phyloP scores from a whole-genome alignment of 176 grass and related monocot species.

The Alloteropsis semialata region DNA sequence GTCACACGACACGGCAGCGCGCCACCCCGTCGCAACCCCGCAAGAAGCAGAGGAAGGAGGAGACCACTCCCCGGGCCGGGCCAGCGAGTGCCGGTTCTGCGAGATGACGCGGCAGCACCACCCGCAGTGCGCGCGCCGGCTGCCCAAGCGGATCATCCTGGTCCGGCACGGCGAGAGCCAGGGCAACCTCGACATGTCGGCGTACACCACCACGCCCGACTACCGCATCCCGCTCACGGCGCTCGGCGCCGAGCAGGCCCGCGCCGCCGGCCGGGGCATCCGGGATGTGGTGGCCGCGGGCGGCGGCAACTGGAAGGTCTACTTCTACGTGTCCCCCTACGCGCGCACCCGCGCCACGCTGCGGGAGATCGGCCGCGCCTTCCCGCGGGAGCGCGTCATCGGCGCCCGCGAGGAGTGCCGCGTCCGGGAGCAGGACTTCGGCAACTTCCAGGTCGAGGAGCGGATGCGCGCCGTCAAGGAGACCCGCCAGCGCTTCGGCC shows the following conservation, averaged over 20 bases:
- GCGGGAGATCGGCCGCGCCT: constrained; percentile 69
- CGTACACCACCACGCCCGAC: constrained; percentile 91
- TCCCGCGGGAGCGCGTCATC: constrained; percentile 69
- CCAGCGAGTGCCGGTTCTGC: constrained; percentile 29
- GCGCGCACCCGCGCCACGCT: constrained; percentile 83
- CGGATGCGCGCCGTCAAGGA: constrained; percentile 90
- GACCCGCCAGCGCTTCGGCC: constrained; percentile 68
- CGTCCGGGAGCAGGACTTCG: constrained; percentile 96
- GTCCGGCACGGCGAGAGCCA: constrained; percentile 96
- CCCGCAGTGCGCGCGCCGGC: constrained; percentile 32
- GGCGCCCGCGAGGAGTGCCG: constrained; percentile 94
- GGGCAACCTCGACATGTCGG: constrained; percentile 89
- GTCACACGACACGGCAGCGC: constrained; percentile 1
- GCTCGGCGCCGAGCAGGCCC: constrained; percentile 66
- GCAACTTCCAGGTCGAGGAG: constrained; percentile 97
- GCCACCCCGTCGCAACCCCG: not conserved
- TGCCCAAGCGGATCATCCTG: constrained; percentile 91
- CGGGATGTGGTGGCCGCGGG: constrained; percentile 20
- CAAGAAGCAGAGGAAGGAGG: not conserved
- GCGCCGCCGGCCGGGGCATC: constrained; percentile 48
- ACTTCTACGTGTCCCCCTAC: constrained; percentile 98
- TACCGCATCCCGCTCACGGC: constrained; percentile 82
- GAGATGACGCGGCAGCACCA: constrained; percentile 52
- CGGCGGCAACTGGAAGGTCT: constrained; percentile 63
- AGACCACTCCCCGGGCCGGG: no score